Percentiles rank a stretch among this genome's conserved stretches.
Conservation (phyloP, 805 yeast genomes). For the Groenewaldozyma tartarivorans region DNA sequence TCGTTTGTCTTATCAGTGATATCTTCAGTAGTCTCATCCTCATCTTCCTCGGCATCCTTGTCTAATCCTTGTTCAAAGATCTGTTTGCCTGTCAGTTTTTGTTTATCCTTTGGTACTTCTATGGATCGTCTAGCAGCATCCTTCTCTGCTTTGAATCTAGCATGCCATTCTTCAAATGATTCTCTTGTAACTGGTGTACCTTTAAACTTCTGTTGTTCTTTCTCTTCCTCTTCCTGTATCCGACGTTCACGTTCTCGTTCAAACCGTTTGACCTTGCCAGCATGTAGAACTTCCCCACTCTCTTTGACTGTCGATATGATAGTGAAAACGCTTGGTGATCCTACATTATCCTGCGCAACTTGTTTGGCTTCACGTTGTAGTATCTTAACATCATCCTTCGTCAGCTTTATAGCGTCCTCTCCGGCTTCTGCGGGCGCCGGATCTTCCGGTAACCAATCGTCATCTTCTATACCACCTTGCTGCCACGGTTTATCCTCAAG, state of each 20-base stretch:
- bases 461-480: slow-evolving; percentile 34
- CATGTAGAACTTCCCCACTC: slow-evolving; percentile 61
- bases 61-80: slow-evolving; percentile 87
- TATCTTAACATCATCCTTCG: slow-evolving; percentile 25
- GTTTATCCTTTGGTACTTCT: background rate
- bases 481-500: slow-evolving; percentile 24
- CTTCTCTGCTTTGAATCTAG: slow-evolving; percentile 51
- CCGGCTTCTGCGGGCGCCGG: slow-evolving; percentile 32
- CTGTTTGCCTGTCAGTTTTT: slow-evolving; percentile 75
- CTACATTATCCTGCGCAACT: slow-evolving; percentile 63
- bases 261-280: slow-evolving; percentile 40
- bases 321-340: slow-evolving; percentile 87
- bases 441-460: slow-evolving; percentile 30
- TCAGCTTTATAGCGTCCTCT: slow-evolving; percentile 42
- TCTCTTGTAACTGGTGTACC: slow-evolving; percentile 87
- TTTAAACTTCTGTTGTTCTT: slow-evolving; percentile 79
- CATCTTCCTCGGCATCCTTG: slow-evolving; percentile 52
- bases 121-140: slow-evolving; percentile 38
- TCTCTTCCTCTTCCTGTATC: slow-evolving; percentile 55
- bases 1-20: background rate
- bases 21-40: slow-evolving; percentile 22
- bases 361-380: slow-evolving; percentile 20
- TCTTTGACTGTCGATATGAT: slow-evolving; percentile 72
- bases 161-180: slow-evolving; percentile 66
- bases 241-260: slow-evolving; percentile 53